Evolutionary conservation across 768 basidiomycete species (phyloP).

Genomic region (Boletus rubropictus): DNA sequence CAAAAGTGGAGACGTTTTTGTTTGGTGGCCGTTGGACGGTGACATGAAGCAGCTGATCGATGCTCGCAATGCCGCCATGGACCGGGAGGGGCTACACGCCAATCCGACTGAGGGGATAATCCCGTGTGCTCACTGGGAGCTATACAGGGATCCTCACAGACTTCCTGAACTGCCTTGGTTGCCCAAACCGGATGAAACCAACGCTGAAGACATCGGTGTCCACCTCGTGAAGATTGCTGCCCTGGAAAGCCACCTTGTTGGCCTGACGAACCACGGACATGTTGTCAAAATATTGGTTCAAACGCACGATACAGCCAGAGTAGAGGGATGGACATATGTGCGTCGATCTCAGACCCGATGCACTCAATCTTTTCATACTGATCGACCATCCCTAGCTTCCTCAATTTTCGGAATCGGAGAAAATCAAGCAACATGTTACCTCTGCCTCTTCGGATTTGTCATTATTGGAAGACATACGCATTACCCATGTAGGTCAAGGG

Average conservation of each 20-base stretch:
- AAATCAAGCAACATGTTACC: constrained; percentile 40
- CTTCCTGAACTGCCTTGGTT: constrained; percentile 59
- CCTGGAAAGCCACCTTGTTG: constrained; percentile 66
- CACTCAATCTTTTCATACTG: background rate
- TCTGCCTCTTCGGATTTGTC: constrained; percentile 37
- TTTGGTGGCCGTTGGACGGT: constrained; percentile 66
- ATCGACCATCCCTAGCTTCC: constrained; percentile 49
- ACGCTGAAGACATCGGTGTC: constrained; percentile 27
- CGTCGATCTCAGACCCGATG: constrained; percentile 21
- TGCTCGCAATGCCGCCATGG: constrained; percentile 41
- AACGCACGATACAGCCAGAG: constrained; percentile 34
- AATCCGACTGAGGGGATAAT: constrained; percentile 38
- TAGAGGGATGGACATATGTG: constrained; percentile 69
- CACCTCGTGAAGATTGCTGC: constrained; percentile 78
- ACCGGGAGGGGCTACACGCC: constrained; percentile 33
- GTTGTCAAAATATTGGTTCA: constrained; percentile 58
- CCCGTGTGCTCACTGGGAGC: constrained; percentile 56
- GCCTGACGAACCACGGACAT: constrained; percentile 74
- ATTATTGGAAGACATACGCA: constrained; percentile 46
- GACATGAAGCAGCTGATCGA: constrained; percentile 35
- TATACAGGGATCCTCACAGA: constrained; percentile 47
- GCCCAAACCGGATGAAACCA: constrained; percentile 39
- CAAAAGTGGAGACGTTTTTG: constrained; percentile 61
- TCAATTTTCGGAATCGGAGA: constrained; percentile 59
- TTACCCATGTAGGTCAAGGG: constrained; percentile 65